Percentiles rank a stretch among this genome's conserved stretches.
Conservation (phyloP, 179 eudicot species). For the Beta macrorhiza region DNA sequence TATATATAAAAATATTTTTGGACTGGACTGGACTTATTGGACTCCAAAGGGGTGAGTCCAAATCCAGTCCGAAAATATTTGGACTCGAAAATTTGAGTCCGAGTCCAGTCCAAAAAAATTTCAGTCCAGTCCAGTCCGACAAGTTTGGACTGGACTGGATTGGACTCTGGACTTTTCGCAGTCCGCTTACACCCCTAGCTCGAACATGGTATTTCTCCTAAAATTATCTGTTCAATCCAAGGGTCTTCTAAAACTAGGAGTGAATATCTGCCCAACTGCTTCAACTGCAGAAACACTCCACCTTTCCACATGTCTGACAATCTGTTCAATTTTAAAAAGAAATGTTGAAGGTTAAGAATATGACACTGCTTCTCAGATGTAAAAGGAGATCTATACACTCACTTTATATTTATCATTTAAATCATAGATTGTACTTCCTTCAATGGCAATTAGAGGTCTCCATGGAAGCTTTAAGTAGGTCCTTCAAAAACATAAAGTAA, state of each 20-base stretch:
- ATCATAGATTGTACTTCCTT: conserved; percentile 76
- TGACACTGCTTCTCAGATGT: conserved; percentile 4
- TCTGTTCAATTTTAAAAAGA: conserved; percentile 40
- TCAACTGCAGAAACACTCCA: conserved; percentile 87
- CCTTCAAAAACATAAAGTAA: conserved; percentile 40
- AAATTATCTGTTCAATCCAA: conserved; percentile 24
- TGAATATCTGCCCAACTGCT: conserved; percentile 86
- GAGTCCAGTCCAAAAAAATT: no score
- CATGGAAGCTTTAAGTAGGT: conserved; percentile 90
- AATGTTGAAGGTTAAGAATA: not conserved
- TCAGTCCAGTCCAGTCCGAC: no score
- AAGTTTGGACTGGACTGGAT: no score
- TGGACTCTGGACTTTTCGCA: no score
- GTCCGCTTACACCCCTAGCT: no score
- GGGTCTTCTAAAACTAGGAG: conserved; percentile 40
- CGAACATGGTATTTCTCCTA: conserved; percentile 6
- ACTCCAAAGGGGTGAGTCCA: no score
- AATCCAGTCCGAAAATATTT: no score
- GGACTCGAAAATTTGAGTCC: no score
- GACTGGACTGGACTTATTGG: no score
- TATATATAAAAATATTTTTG: no score
- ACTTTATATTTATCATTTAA: conserved; percentile 56
- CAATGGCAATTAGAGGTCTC: conserved; percentile 72
- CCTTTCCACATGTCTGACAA: conserved; percentile 77
- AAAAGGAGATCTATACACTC: conserved; percentile 21